Evolutionary conservation across 495 filamentous ascomycete species (phyloP).

Genomic region (Barbatosphaeria neglecta): DNA sequence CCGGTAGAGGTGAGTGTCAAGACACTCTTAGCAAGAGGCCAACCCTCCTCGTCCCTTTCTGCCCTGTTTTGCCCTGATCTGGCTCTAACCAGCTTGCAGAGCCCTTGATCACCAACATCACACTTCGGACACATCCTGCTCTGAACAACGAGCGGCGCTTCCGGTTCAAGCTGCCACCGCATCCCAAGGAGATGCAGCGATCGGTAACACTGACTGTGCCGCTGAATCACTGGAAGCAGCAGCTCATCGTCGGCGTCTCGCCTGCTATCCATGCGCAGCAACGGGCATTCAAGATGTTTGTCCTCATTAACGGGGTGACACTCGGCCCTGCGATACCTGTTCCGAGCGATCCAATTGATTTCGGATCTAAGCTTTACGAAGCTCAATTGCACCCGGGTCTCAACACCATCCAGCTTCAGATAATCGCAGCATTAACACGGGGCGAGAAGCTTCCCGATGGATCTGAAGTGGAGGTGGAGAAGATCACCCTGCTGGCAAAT

Average conservation of each 20-base stretch:
- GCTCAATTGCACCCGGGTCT: constrained; percentile 46
- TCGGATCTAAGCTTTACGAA: constrained; percentile 46
- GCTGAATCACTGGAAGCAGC: constrained; percentile 48
- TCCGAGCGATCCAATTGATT: constrained; percentile 32
- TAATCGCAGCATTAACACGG: constrained; percentile 50
- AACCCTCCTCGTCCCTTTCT: too few species aligned
- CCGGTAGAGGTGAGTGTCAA: not conserved
- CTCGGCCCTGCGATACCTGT: constrained; percentile 30
- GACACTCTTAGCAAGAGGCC: not conserved
- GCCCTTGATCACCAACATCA: constrained; percentile 54
- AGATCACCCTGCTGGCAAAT: constrained; percentile 49
- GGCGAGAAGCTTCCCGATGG: constrained; percentile 43
- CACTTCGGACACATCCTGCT: constrained; percentile 52
- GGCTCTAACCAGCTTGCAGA: constrained; percentile 21
- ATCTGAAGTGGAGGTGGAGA: constrained; percentile 56
- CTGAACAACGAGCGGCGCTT: constrained; percentile 43
- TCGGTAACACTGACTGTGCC: constrained; percentile 56
- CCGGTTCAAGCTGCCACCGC: constrained; percentile 47
- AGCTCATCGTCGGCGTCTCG: constrained; percentile 50
- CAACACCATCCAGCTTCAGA: constrained; percentile 53
- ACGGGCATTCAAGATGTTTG: constrained; percentile 53
- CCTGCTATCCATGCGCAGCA: constrained; percentile 37
- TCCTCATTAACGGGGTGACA: constrained; percentile 37
- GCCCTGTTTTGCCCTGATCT: too few species aligned
- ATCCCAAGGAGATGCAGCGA: constrained; percentile 50